Evolutionary conservation across 768 basidiomycete species (phyloP).

Genomic region (Phylloporus sp.): DNA sequence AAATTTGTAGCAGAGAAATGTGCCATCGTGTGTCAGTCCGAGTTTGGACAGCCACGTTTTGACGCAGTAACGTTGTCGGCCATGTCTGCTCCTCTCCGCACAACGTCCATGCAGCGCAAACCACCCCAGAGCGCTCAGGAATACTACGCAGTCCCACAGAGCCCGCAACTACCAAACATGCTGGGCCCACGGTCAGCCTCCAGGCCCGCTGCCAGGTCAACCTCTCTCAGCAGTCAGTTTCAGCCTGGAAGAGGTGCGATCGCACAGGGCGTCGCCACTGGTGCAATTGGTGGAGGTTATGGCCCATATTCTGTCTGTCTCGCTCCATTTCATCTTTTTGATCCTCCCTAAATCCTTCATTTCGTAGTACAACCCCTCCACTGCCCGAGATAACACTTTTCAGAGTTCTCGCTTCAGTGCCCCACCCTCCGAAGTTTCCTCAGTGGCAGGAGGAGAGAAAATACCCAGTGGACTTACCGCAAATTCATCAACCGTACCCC

Average conservation of each 20-base stretch:
- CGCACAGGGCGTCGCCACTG: constrained; percentile 74
- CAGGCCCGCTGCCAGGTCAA: constrained; percentile 24
- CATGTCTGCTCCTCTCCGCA: constrained; percentile 4
- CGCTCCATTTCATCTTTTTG: neutral
- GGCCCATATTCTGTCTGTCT: constrained; percentile 79
- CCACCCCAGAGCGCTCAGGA: constrained; percentile 44
- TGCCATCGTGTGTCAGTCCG: constrained; percentile 2
- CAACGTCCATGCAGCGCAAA: constrained; percentile 36
- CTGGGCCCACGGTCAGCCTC: constrained; percentile 22
- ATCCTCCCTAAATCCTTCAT: constrained; percentile 1
- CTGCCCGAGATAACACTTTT: constrained; percentile 37
- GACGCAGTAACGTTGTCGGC: constrained; percentile 6
- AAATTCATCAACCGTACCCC: constrained; percentile 60
- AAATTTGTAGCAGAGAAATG: constrained; percentile 3
- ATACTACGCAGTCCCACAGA: constrained; percentile 67
- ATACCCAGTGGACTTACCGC: constrained; percentile 26
- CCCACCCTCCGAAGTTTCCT: constrained; percentile 43
- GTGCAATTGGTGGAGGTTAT: constrained; percentile 73
- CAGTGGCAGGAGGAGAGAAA: constrained; percentile 35
- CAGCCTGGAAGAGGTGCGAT: constrained; percentile 49
- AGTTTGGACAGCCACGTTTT: constrained; percentile 27
- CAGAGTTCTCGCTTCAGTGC: constrained; percentile 57
- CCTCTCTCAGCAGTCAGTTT: constrained; percentile 26
- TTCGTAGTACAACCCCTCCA: constrained; percentile 52
- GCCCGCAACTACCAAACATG: constrained; percentile 41